phyloP scores from a whole-genome alignment of 1,139 yeast genomes.

The Kurtzmaniella quercitrusa region DNA sequence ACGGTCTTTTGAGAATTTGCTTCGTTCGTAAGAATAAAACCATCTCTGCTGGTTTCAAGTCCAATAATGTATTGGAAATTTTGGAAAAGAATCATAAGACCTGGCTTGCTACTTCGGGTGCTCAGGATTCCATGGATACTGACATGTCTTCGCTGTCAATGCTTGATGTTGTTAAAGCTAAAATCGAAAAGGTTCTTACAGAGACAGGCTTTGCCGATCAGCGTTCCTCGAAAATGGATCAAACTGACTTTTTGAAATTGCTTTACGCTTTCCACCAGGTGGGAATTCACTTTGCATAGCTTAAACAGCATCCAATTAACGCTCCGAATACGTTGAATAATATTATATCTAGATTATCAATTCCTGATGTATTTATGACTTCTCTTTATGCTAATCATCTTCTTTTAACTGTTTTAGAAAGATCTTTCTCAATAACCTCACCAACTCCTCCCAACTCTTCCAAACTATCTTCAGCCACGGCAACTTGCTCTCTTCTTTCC shows the following conservation, averaged over 20 bases:
- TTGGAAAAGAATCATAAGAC: slow-evolving; percentile 87
- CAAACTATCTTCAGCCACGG: slow-evolving; percentile 80
- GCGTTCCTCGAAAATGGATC: slow-evolving; percentile 93
- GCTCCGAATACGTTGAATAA: no score
- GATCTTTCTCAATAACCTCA: slow-evolving; percentile 79
- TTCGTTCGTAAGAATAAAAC: slow-evolving; percentile 94
- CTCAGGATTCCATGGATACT: slow-evolving; percentile 37
- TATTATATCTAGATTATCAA: slow-evolving; percentile 2
- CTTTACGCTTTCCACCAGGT: slow-evolving; percentile 94
- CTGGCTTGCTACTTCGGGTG: slow-evolving; percentile 51
- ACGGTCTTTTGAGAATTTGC: slow-evolving; percentile 84
- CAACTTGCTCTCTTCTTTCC: slow-evolving; percentile 94
- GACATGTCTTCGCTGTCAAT: slow-evolving; percentile 50
- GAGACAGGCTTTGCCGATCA: slow-evolving; percentile 80
- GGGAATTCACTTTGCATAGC: slow-evolving; percentile 90
- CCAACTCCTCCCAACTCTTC: slow-evolving; percentile 93
- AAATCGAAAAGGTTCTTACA: slow-evolving; percentile 61
- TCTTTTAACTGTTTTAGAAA: slow-evolving; percentile 43
- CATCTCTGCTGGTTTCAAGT: slow-evolving; percentile 87
- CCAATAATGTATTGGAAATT: slow-evolving; percentile 74
- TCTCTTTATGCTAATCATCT: slow-evolving; percentile 20
- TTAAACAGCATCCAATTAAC: no score
- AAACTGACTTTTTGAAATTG: slow-evolving; percentile 83
- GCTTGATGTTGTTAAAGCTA: slow-evolving; percentile 48
- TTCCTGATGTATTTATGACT: slow-evolving; percentile 16